Base-by-base conservation (phyloP, 192 early-diverging fungal genomes). In the Cetraspora pellucida region DNA sequence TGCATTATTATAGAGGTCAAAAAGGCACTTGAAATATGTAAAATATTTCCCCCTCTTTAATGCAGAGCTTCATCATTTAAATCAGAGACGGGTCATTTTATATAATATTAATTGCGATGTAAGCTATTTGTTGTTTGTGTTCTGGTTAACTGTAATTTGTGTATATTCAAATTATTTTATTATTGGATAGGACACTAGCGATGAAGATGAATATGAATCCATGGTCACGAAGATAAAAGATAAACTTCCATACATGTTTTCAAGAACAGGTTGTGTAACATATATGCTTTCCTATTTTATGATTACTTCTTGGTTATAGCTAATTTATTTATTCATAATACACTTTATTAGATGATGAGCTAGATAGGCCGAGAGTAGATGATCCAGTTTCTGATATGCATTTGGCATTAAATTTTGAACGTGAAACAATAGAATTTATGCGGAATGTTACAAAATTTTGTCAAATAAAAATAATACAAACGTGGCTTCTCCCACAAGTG, bases 81-180 rank as follows among this genome's bases (percentile, higher is more conserved):
- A 88, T 44, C 88, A 89, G 57, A 73, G 88, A 43, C 73, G 83
- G n/a, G 80, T 82, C 2, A 77, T 83, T 21, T 65, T 85, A n/a
- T 83, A 78, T 80, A 80, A 82, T 16, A 76, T 85, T 31, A 69
- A 77, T 80, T 74, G 79, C 2, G 75, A 85, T 19, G 75, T 77
- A 68, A 14, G 72, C 25, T 13, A 16, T 49, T 21, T 8, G 44
- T n/a, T 13, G 19, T 14, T 14, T 47, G 1, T 54, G 27, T 5
- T 11, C 13, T 76, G 17, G 9, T n/a, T 7, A 31, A 27, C 27
- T 23, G 23, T 27, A 14, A 49, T 69, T 17, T 69, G n/a, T 7
- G 9, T 3, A n/a, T 69, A 19, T 3, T 65, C 6, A 37, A 31
- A 11, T 44, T 65, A 17, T 16, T 54, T 13, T n/a, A 54, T n/a